phyloP scores from a whole-genome alignment of 768 basidiomycete genomes.

The Macrocybe gigantea region DNA sequence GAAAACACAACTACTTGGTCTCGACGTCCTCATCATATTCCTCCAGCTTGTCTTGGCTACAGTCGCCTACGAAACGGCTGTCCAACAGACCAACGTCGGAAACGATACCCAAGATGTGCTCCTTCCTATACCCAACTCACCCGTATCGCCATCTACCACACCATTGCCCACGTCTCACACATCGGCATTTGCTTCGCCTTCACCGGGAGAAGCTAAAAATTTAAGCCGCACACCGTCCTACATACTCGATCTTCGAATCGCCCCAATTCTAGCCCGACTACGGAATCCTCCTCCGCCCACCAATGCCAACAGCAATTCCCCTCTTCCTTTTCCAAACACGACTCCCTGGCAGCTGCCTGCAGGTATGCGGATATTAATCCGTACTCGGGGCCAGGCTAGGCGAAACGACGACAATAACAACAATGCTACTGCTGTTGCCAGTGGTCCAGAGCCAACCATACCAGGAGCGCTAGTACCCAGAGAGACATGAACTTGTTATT shows the following conservation, averaged over 20 bases:
- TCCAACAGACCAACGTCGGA: constrained; percentile 31
- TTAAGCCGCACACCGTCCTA: constrained; percentile 30
- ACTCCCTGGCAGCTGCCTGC: constrained; percentile 46
- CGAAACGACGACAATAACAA: too few species aligned
- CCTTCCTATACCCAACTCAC: constrained; percentile 19
- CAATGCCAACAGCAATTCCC: constrained; percentile 19
- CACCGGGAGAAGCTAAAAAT: constrained; percentile 16
- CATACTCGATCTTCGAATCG: constrained; percentile 60
- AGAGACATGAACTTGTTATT: constrained; percentile 8
- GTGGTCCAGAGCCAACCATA: constrained; percentile 16
- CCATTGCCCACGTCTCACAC: constrained; percentile 6
- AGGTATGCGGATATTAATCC: constrained; percentile 46
- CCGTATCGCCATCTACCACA: constrained; percentile 18
- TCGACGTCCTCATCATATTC: constrained; percentile 63
- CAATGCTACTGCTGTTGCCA: constrained; percentile 1
- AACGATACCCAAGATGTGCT: constrained; percentile 35
- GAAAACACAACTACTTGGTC: constrained; percentile 53
- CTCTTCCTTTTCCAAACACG: constrained; percentile 58
- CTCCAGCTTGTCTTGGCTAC: constrained; percentile 63
- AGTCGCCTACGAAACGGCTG: constrained; percentile 61
- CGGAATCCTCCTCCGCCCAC: constrained; percentile 44
- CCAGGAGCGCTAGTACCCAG: constrained; percentile 32
- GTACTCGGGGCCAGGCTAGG: constrained; percentile 38
- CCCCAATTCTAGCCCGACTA: constrained; percentile 49
- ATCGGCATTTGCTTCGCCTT: constrained; percentile 16